Evolutionary conservation across 2,329 filamentous ascomycete genomes (phyloP).

Genomic region (Pseudonectria buxi): DNA sequence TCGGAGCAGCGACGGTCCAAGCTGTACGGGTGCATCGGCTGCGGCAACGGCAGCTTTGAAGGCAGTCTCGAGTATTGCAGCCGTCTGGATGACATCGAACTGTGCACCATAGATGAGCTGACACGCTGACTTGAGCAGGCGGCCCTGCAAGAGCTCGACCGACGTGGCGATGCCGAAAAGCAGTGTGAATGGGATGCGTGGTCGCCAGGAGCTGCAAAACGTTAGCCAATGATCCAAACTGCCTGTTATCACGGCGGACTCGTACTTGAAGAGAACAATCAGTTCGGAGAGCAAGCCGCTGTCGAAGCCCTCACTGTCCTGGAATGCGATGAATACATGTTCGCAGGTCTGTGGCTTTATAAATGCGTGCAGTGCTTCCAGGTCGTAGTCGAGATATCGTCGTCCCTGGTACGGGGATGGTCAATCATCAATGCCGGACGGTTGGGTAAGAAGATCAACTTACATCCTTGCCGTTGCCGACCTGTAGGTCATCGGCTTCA

Average conservation of each 20-base stretch:
- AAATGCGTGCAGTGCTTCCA: constrained; percentile 61
- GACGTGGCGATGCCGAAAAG: constrained; percentile 78
- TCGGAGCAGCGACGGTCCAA: constrained; percentile 58
- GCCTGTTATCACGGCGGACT: constrained; percentile 2
- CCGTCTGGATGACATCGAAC: constrained; percentile 70
- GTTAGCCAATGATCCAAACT: constrained; percentile 23
- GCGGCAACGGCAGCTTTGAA: constrained; percentile 60
- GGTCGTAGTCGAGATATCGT: constrained; percentile 69
- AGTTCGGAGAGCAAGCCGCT: constrained; percentile 64
- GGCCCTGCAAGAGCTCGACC: constrained; percentile 69
- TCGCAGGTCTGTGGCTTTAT: constrained; percentile 45
- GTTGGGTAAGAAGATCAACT: constrained; percentile 13
- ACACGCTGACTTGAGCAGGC: constrained; percentile 62
- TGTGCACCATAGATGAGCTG: constrained; percentile 62
- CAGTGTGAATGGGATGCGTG: constrained; percentile 69
- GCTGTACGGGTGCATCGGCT: constrained; percentile 46
- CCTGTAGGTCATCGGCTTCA: constrained; percentile 50
- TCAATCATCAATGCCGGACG: not conserved
- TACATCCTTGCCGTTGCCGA: constrained; percentile 42
- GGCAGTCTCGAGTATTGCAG: constrained; percentile 64
- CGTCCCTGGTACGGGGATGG: constrained; percentile 40
- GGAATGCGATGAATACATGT: constrained; percentile 65
- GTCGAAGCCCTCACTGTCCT: constrained; percentile 80
- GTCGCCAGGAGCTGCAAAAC: constrained; percentile 52
- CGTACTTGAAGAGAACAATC: constrained; percentile 60